Evolutionary conservation across 2,329 filamentous ascomycete species (phyloP), one percentile per base, ranked within the genome.

Genomic region (Fusarium proliferatum): DNA sequence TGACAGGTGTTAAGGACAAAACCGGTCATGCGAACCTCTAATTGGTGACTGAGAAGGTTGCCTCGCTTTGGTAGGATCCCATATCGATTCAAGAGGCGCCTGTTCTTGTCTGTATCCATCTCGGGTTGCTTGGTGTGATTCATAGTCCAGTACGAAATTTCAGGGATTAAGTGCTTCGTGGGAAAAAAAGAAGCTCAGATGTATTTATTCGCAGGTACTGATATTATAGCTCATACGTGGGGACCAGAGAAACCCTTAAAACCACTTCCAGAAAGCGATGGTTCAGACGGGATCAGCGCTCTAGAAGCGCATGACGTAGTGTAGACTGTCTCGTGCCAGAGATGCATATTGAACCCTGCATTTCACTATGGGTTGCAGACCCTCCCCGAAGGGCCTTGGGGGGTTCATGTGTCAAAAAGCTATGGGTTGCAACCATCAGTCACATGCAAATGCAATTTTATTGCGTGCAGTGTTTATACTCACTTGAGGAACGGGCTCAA

Each of bases 21-120:
- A 34, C 21, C 3, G 6, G 12, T 45, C 9, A 9, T 46, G 30
- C 55, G 21, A 33, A 73, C 69, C 43, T 76, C 69, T 48, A 75
- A 26, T 43, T 75, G 72, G 45, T 71, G 69, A 48, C 71, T 61
- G 51, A 73, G 69, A 43, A 75, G 73, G 34, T 57, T 52, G 13
- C 55, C 52, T 64, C 39, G 61, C 46, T 12, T 66, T n/a, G 72
- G 69, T 26, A 61, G 42, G 17, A 33, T 73, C 8, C 72, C 72
- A 28, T 65, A 65, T 15, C 57, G 58, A 15, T 21, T 36, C 13
- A 65, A 13, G 9, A 65, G 41, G 8, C 34, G n/a, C 23, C 55
- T 55, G 34, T 55, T 46, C 9, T 46, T 48, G 3, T 65, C 57
- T 13, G 46, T 48, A 26, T 16, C 41, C 21, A 33, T 28, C 17